A percentile compares a stretch with the other conserved stretches of the same genome.
These are phyloP conservation scores for Sherardia arvensis DNA, from an alignment of 257 asterid genomes.

Conservation along the genomic window DNA sequence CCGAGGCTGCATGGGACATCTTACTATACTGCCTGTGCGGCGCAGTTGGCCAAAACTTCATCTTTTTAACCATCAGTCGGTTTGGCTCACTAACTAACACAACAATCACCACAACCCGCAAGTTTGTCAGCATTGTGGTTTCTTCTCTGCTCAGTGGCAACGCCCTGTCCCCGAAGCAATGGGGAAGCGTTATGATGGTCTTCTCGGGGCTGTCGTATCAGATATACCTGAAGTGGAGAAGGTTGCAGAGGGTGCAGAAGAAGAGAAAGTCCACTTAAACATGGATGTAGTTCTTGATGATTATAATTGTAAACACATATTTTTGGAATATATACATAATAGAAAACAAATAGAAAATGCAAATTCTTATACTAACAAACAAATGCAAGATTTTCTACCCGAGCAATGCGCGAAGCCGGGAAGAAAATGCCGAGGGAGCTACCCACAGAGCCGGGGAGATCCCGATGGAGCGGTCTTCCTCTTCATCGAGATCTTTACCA, in stretches of 20 bases:
- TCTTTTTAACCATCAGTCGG: slow-evolving; percentile 81
- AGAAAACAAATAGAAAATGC: no score
- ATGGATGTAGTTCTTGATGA: slow-evolving; percentile 9
- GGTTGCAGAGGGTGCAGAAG: slow-evolving; percentile 52
- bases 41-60: slow-evolving; percentile 93
- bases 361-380: no score
- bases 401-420: no score
- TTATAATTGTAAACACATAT: slow-evolving; percentile 11
- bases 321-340: no score
- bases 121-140: slow-evolving; percentile 94
- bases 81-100: slow-evolving; percentile 96
- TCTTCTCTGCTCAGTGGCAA: slow-evolving; percentile 84
- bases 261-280: slow-evolving; percentile 54
- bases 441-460: no score
- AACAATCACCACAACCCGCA: slow-evolving; percentile 89
- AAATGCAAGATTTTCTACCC: no score
- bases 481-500: no score
- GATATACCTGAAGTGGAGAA: slow-evolving; percentile 83
- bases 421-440: no score
- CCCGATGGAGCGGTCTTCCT: no score
- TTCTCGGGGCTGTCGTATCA: slow-evolving; percentile 89
- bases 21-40: slow-evolving; percentile 82
- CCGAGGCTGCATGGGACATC: slow-evolving; percentile 97
- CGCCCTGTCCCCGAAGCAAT: slow-evolving; percentile 71
- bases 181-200: slow-evolving; percentile 89